Evolutionary conservation across 2,329 filamentous ascomycete species (phyloP), one percentile per base, ranked within the genome.

Genomic region (Endoconidiophora polonica): DNA sequence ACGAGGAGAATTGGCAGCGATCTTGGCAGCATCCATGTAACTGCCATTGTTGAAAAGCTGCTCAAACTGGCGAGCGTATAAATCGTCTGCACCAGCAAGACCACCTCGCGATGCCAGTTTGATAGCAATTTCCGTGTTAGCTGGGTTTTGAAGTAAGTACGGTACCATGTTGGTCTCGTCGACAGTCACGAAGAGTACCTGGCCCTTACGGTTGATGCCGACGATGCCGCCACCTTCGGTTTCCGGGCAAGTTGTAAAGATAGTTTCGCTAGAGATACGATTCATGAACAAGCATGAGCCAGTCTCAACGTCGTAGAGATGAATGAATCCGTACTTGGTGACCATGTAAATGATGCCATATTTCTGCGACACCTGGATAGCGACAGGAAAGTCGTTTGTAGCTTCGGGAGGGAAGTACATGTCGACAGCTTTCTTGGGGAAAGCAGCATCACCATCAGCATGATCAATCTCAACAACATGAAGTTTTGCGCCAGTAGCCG

Each of bases 261-360:
- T 96, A 23, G 91, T 98, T 63, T 98, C 91, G 71, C 87, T 94
- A 33, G 91, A 98, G 61, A 98, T 98, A 59, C 93, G 83, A 74
- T 98, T 98, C 87, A 98, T 93, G 76, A 95, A 98, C 63, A 98
- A 91, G 64, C 86, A 93, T 10, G 83, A 84, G 52, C 86, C 93
- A 5, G 85, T 91, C 71, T 98, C 93, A 52, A 98, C 78, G 61
- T 98, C 93, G 68, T 98, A 96, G 22, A 98, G 77, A 67, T 98
- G 91, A 59, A 98, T 96, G 68, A 96, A 98, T 48, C 91, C 91
- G 61, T 95, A 98, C 66, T 98, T 98, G 52, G 91, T 98, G 55
- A 98, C 86, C 60, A 98, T 79, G 67, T 95, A 95, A 60, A 98
- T 82, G 62, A 98, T 80, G 61, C 88, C 90, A 67, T 98, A 98